Base-by-base conservation (phyloP, 139 green algal species). In the Zygnema circumcarinatum region DNA sequence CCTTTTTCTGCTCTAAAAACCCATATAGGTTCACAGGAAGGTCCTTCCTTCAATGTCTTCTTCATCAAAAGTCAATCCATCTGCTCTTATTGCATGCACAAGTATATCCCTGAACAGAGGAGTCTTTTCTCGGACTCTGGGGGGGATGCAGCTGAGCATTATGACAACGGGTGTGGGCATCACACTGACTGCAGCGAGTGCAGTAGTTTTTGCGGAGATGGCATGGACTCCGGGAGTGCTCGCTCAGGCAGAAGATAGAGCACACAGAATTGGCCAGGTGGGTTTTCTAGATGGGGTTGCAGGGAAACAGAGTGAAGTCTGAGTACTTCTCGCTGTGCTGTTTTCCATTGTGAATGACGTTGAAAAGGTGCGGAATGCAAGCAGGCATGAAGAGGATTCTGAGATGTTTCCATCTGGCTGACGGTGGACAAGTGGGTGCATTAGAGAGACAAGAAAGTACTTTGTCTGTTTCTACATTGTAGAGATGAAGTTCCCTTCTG, bases 101-200 rank as follows among this genome's bases (percentile, higher is more conserved):
- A n/a, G n/a, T n/a, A n/a, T n/a, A n/a, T n/a, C n/a, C n/a, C n/a
- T n/a, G n/a, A n/a, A n/a, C n/a, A n/a, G n/a, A n/a, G n/a, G n/a
- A n/a, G n/a, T n/a, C n/a, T n/a, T n/a, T n/a, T n/a, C n/a, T n/a
- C n/a, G n/a, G n/a, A n/a, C n/a, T n/a, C n/a, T 41, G 20, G 56
- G n/a, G 7, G 35, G 3, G 69, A 88, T 74, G 1, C 69, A 82
- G 86, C 86, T 90, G 53, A 69, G 31, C 31, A 90, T 96, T 84
- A 89, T 90, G 39, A 95, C 95, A 11, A 95, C 96, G 0, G 95
- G 95, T 36, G 92, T 93, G 33, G 96, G 96, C 31, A 90, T 98
- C 33, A 98, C 94, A 0, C 91, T 98, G 20, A 97, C 94, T 1
- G 90, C 74, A 0, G 90, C 92, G 31, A 74, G 56, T 32, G 88